Base-by-base conservation (phyloP, 371 early-diverging fungal genomes). In the Mucor piriformis region DNA sequence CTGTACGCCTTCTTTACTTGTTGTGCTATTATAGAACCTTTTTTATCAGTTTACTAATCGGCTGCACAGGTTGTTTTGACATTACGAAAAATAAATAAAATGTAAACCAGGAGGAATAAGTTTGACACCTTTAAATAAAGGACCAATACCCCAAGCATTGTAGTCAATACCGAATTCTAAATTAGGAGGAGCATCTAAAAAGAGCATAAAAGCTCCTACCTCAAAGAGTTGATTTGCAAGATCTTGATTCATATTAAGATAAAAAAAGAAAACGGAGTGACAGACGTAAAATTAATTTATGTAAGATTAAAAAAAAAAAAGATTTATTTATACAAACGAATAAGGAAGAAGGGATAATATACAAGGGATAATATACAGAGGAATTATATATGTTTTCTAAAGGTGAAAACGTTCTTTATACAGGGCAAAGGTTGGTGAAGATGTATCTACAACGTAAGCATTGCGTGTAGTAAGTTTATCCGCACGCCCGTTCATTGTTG, bases 21-120 rank as follows among this genome's bases (percentile, higher is more conserved):
- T 76, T 2, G 76, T 63, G 38, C 86, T 85, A 35, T 7, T 34
- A 10, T 53, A 7, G 7, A 38, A 25, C 1, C 5, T 8, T 16
- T 24, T 40, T 40, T 21, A 15, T 50, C 13, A 32, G 32, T 20
- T n/a, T n/a, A n/a, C n/a, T n/a, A n/a, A n/a, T n/a, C n/a, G n/a
- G n/a, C n/a, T n/a, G n/a, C n/a, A n/a, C n/a, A n/a, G n/a, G n/a
- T n/a, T n/a, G n/a, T 11, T 18, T 21, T n/a, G 40, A 12, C 24
- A 2, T 61, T 76, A 88, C 90, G 90, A 87, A 73, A 92, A 95
- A 66, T 92, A 91, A 21, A 97, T 72, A 71, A 95, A 95, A 69
- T 98, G 98, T 16, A 94, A 67, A 0, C 98, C 97, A 0, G 96
- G 94, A 15, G 98, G 97, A 47, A 98, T 92, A 56, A 95, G 72